Evolutionary conservation across 202 grass and related monocot genomes (phyloP).

Genomic region (Musa balbisiana): DNA sequence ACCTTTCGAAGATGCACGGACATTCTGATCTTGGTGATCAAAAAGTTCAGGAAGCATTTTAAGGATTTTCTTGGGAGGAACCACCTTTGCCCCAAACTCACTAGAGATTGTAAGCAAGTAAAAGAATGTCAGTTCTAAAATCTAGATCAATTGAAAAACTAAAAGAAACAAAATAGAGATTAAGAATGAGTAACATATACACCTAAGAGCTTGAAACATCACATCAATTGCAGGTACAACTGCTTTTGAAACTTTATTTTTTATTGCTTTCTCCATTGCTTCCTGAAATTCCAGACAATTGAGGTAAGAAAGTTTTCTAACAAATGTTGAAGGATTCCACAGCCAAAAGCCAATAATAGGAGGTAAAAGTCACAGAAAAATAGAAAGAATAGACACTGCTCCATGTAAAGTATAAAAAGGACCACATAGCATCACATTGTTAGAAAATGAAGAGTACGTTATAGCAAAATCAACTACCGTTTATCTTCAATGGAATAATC

Average conservation of each 20-base stretch:
- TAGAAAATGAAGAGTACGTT: neutral
- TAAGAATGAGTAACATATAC: slow-evolving; percentile 15
- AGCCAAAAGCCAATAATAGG: neutral
- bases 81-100: slow-evolving; percentile 75
- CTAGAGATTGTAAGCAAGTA: slow-evolving; percentile 1
- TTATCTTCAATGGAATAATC: neutral
- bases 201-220: slow-evolving; percentile 99
- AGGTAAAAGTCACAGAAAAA: too few relatives aligned
- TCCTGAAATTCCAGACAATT: slow-evolving; percentile 39
- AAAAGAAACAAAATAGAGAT: slow-evolving; percentile 1
- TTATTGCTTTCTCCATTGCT: slow-evolving; percentile 91
- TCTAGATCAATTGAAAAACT: neutral
- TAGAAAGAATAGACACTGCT: too few relatives aligned
- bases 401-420: too few relatives aligned
- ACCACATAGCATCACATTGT: too few relatives aligned
- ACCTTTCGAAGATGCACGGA: slow-evolving; percentile 90
- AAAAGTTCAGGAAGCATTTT: slow-evolving; percentile 97
- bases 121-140: neutral
- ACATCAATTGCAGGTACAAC: slow-evolving; percentile 96
- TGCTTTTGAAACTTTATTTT: slow-evolving; percentile 98
- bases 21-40: slow-evolving; percentile 93
- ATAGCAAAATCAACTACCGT: neutral
- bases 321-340: neutral
- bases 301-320: neutral
- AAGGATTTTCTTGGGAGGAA: slow-evolving; percentile 83